Conservation (phyloP, 2,329 filamentous ascomycete species). For the Xylariaceae sp. region DNA sequence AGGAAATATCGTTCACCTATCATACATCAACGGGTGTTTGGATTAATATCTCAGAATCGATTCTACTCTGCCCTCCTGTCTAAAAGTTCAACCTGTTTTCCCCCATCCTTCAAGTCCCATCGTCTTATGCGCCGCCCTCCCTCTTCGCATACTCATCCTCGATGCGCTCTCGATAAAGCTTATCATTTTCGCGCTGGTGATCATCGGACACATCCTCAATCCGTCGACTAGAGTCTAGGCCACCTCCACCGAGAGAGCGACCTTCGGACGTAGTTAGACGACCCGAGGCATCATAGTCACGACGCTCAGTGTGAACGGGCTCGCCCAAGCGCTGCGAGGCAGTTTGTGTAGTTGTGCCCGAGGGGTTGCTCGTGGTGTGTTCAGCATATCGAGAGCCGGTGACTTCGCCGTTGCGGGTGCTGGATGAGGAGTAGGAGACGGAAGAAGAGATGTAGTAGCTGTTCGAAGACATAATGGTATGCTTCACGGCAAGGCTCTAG, state of each 20-base stretch:
- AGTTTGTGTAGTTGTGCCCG: constrained; percentile 19
- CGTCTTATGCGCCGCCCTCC: constrained; percentile 23
- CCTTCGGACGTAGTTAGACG: constrained; percentile 14
- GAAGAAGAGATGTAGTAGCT: constrained; percentile 17
- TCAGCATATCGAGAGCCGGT: constrained; percentile 18
- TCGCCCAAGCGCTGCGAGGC: constrained; percentile 19
- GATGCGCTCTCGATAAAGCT: constrained; percentile 22
- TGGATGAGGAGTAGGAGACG: constrained; percentile 21
- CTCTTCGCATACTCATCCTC: constrained; percentile 27
- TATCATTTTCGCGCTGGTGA: constrained; percentile 16
- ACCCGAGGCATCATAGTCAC: constrained; percentile 25
- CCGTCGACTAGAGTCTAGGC: constrained; percentile 14
- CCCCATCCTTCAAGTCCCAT: too few species aligned
- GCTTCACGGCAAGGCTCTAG: too few species aligned
- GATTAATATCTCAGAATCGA: too few species aligned
- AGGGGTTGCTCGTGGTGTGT: constrained; percentile 20
- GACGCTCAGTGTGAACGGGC: constrained; percentile 19
- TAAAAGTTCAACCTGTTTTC: too few species aligned
- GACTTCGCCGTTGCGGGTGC: constrained; percentile 20
- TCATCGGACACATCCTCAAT: constrained; percentile 26
- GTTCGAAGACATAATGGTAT: constrained; percentile 25
- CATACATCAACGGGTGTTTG: too few species aligned
- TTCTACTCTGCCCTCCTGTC: too few species aligned
- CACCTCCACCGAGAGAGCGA: constrained; percentile 2
- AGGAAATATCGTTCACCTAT: too few species aligned